Conservation (phyloP, 805 yeast genomes). For the Teunomyces panamensis region DNA sequence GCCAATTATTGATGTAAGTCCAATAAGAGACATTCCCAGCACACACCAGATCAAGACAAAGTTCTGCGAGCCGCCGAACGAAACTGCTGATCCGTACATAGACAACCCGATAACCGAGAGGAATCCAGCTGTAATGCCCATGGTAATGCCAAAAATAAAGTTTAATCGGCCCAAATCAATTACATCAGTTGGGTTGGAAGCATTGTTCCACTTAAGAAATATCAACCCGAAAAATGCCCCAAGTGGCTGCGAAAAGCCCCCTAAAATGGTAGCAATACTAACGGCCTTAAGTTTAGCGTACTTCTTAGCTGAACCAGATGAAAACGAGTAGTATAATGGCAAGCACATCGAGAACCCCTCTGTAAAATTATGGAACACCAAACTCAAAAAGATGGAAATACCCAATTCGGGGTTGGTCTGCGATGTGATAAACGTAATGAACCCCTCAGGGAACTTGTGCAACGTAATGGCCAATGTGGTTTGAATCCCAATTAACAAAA, state of each 20-base stretch:
- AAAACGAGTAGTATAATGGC: constrained; percentile 78
- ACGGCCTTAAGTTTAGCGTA: constrained; percentile 55
- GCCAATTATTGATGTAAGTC: constrained; percentile 39
- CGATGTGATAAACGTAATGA: constrained; percentile 78
- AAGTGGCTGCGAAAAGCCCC: constrained; percentile 83
- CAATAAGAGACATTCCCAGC: constrained; percentile 57
- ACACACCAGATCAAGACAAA: constrained; percentile 58
- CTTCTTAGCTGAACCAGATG: constrained; percentile 41
- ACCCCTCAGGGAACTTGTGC: constrained; percentile 95
- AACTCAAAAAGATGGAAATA: constrained; percentile 73
- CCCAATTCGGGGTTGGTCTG: constrained; percentile 66
- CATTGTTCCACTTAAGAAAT: constrained; percentile 38
- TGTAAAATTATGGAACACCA: constrained; percentile 84
- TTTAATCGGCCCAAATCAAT: constrained; percentile 33
- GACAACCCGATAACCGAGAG: constrained; percentile 76
- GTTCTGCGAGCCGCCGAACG: constrained; percentile 71
- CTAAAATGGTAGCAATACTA: constrained; percentile 61
- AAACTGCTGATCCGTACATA: constrained; percentile 80
- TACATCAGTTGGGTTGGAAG: constrained; percentile 21
- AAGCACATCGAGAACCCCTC: constrained; percentile 95
- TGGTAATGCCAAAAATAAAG: constrained; percentile 56
- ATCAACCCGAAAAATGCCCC: constrained; percentile 77
- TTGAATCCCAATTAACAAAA: constrained; percentile 86
- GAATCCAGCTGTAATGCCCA: constrained; percentile 81
- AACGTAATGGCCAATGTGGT: constrained; percentile 83